These are phyloP conservation scores for Boehmeria nivea DNA, from an alignment of 306 rosid species.

Conservation along the genomic window DNA sequence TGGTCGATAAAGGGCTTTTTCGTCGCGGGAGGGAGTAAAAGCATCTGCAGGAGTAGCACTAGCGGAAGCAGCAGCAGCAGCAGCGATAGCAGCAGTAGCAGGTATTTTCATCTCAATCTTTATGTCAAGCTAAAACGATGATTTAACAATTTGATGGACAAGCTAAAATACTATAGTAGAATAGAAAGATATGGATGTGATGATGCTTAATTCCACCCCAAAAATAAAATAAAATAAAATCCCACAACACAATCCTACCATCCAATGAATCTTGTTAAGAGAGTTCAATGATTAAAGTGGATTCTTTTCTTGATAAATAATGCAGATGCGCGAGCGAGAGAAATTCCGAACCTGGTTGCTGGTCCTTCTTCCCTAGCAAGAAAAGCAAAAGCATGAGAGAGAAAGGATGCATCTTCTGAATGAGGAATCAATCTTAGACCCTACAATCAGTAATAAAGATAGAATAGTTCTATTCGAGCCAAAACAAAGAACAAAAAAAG, in stretches of 20 bases:
- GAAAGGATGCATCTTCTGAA: constrained; percentile 17
- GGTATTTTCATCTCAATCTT: constrained; percentile 33
- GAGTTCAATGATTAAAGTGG: too few relatives aligned
- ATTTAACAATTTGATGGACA: too few relatives aligned
- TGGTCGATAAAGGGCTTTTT: constrained; percentile 25
- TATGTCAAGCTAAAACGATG: background rate
- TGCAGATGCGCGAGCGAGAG: constrained; percentile 32
- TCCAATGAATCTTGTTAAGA: too few relatives aligned
- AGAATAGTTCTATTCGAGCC: background rate
- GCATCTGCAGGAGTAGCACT: constrained; percentile 8
- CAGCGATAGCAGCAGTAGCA: too few relatives aligned
- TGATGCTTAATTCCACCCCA: too few relatives aligned
- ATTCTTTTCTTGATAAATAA: background rate
- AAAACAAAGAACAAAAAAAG: too few relatives aligned
- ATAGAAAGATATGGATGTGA: too few relatives aligned
- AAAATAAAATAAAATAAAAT: too few relatives aligned
- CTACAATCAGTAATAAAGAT: background rate
- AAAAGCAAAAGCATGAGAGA: constrained; percentile 35
- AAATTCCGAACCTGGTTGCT: constrained; percentile 44
- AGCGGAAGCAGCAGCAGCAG: constrained; percentile 17
- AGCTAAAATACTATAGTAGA: background rate
- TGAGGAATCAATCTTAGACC: background rate
- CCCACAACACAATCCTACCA: too few relatives aligned
- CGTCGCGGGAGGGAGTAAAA: constrained; percentile 20
- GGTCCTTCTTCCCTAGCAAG: constrained; percentile 34